Base-by-base conservation (phyloP, 768 basidiomycete genomes). In the Termitomyces sp. region DNA sequence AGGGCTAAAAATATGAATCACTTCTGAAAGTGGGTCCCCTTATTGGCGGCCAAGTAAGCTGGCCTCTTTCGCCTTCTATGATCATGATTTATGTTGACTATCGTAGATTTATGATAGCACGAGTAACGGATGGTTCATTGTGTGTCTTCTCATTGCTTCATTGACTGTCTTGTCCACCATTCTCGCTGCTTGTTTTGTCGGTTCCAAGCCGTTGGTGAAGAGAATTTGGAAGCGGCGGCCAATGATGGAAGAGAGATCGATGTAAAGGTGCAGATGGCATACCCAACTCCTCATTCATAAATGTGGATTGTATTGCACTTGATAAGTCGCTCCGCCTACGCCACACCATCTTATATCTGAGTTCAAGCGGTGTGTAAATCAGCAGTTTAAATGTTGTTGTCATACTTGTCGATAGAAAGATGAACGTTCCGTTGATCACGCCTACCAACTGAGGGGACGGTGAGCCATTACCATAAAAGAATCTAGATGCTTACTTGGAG, bases 21-120 rank as follows among this genome's bases (percentile, higher is more conserved):
- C 58, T 61, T 24, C 41, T 18, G 26, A 57, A n/a, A 89, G 87
- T 87, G 59, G 88, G 88, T 0, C 88, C 88, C 22, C 69, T 88
- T 42, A 71, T 89, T 45, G 86, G 86, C 20, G 87, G 88, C 52
- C 85, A 89, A 76, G 86, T 74, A 64, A 64, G 64, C 33, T 28
- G 51, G 7, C 34, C 42, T 34, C 10, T 51, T 3, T 31, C 18
- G 4, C 22, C 4, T 36, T 31, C 15, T 37, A 20, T 22, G 18
- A 46, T 33, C 24, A 41, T 49, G 36, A 41, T 41, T 10, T 13
- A 31, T 45, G 20, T 34, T 52, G 54, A 12, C 31, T 55, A 49
- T 44, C 39, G 9, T 37, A 90, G 86, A 75, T 90, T 26, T 89
- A 87, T 62, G 80, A 82, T 58, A 79, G 79, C 65, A 59, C 77